phyloP scores from a whole-genome alignment of 2,329 filamentous ascomycete genomes.

The Coniochaeta ligniaria region DNA sequence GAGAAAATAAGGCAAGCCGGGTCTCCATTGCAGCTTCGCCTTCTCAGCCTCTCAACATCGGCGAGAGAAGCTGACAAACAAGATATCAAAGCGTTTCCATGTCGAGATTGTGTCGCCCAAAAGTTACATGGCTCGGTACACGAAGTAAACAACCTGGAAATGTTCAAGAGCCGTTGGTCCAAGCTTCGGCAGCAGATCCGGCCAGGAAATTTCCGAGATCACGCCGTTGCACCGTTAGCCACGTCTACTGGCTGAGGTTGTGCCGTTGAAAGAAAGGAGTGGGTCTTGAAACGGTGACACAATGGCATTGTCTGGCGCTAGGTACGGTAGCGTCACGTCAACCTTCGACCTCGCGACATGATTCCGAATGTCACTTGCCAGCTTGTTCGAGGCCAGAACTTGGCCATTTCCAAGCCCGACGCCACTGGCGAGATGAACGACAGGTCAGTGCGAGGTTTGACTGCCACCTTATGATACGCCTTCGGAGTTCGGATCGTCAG shows the following conservation, averaged over 20 bases:
- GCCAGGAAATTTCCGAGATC: not conserved
- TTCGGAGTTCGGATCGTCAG: not conserved
- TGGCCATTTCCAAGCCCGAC: not conserved
- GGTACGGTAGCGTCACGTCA: too few relatives aligned
- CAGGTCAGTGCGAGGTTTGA: not conserved
- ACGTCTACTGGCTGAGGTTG: not conserved
- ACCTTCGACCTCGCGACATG: too few relatives aligned
- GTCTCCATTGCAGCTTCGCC: too few relatives aligned
- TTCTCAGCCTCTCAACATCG: not conserved
- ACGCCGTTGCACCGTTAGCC: not conserved
- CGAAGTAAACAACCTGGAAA: not conserved
- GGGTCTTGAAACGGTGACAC: not conserved
- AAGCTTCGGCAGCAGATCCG: not conserved
- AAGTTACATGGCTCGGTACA: too few relatives aligned
- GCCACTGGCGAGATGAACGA: not conserved
- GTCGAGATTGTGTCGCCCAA: too few relatives aligned
- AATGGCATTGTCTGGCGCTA: too few relatives aligned
- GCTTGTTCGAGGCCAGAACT: not conserved
- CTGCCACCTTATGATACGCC: not conserved
- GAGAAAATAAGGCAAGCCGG: too few relatives aligned
- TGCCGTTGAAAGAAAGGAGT: not conserved
- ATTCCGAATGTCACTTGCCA: not conserved
- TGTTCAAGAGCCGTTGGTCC: not conserved
- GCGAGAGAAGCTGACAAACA: not conserved
- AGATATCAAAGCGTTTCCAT: too few relatives aligned